Base-by-base conservation (phyloP, 2,329 filamentous ascomycete genomes). In the Thielaviopsis cerberus region DNA sequence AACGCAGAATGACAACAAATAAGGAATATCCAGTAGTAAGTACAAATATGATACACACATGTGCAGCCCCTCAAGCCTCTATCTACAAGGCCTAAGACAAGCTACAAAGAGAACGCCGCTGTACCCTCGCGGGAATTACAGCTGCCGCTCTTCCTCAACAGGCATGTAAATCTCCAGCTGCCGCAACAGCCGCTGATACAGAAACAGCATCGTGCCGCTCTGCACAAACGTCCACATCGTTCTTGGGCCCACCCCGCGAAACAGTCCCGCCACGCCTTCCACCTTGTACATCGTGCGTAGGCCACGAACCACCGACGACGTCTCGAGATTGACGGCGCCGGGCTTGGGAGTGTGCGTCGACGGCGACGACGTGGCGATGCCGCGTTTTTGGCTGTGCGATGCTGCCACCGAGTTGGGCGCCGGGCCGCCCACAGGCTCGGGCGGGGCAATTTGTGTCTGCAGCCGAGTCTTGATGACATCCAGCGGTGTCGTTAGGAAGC, bases 221-320 rank as follows among this genome's bases (percentile, higher is more conserved):
- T 98, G 92, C 59, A 97, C 88, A 66, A 91, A 95, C 23, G 92
- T 98, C 92, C 92, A 98, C 15, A 97, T 88, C 59, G 85, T 85
- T 57, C 92, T 81, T 1, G 92, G 92, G 0, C 91, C 91, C 1
- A 98, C 91, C 25, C 92, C 92, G 59, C 92, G 81, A 71, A 98
- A 98, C 83, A 88, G 94, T 1, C 92, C 94, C 1, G 79, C 79
- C 17, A 97, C 64, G 1, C 92, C 92, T 71, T 98, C 92, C 5
- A 85, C 88, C 63, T 80, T 82, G 72, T 97, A 98, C 65, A 98
- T 94, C 63, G 95, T 78, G 64, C 77, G 82, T 41, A 98, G 72
- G 1, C 91, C 92, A 1, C 81, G 88, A 57, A 91, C 75, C 54
- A 97, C 86, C 0, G 90, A 96, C 1, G 88, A 92, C 0, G 94